Conservation (phyloP, 2,329 filamentous ascomycete genomes). For the Diaporthe vexans region DNA sequence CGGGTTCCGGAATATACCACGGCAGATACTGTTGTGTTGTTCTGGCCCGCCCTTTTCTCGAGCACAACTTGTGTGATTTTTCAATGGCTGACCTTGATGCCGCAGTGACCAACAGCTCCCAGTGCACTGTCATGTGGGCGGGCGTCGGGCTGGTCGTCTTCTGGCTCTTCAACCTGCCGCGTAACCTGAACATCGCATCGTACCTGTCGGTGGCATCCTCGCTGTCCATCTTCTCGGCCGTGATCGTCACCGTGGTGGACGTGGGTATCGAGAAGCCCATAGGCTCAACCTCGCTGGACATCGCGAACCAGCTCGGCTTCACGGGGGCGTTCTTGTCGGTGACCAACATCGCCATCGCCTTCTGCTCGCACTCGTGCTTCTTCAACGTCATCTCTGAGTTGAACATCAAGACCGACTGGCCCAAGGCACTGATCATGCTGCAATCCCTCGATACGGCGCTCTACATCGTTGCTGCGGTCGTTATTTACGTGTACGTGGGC, state of each 20-base stretch:
- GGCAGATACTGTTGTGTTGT: not conserved
- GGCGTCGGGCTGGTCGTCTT: slow-evolving; percentile 72
- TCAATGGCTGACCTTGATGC: not conserved
- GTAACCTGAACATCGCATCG: slow-evolving; percentile 73
- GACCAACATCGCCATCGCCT: slow-evolving; percentile 77
- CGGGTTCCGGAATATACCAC: not conserved
- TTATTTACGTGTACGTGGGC: slow-evolving; percentile 79
- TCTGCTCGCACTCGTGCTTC: slow-evolving; percentile 77
- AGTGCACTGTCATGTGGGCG: slow-evolving; percentile 75
- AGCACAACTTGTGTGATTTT: not conserved
- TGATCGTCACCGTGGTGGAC: slow-evolving; percentile 74
- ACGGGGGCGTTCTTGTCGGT: slow-evolving; percentile 69
- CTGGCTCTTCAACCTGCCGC: slow-evolving; percentile 70
- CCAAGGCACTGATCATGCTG: slow-evolving; percentile 60
- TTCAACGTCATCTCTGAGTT: slow-evolving; percentile 77
- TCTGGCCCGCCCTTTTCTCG: not conserved
- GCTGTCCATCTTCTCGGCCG: slow-evolving; percentile 72
- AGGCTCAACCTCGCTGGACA: slow-evolving; percentile 51
- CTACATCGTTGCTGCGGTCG: slow-evolving; percentile 74
- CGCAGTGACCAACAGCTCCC: slow-evolving; percentile 66
- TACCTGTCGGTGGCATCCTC: slow-evolving; percentile 71
- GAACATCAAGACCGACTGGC: slow-evolving; percentile 64
- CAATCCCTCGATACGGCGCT: slow-evolving; percentile 71
- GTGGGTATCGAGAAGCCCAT: slow-evolving; percentile 64
- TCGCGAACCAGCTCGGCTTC: slow-evolving; percentile 58